Evolutionary conservation across 1,284 basidiomycete genomes (phyloP), one percentile per base, ranked within the genome.

Genomic region (Vanrija humicola): DNA sequence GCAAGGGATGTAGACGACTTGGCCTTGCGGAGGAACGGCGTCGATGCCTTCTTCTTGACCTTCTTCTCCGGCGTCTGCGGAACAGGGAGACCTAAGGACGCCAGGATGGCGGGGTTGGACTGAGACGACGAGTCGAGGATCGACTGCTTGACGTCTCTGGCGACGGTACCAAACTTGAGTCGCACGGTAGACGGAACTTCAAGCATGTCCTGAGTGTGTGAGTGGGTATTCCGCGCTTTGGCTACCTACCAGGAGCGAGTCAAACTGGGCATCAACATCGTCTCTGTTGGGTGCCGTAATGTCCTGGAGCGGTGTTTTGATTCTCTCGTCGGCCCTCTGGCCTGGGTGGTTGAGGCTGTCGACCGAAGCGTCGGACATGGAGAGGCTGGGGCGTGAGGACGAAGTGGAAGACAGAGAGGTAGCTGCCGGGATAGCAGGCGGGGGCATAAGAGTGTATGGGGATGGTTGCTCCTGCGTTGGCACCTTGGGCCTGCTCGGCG

Each of bases 111-210:
- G 9, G 71, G 65, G 56, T 75, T 73, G 45, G 66, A 67, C 6
- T 59, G 64, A 34, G 64, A 52, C n/a, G 67, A 65, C 10, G 69
- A 69, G 5, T 58, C 46, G n/a, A 75, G 64, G 29, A 75, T 73
- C 40, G 67, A 68, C 28, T 59, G 56, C 58, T 75, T 75, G 53
- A 75, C 70, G 40, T 69, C 68, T 25, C 58, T 53, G 9, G 68
- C 68, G 6, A 75, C 73, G 4, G 65, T 65, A 5, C 60, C 48
- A 52, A 75, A 73, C 53, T 73, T 75, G 45, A 66, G 57, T 47
- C 73, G 66, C 10, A 75, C 73, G 4, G 64, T 66, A 2, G 59
- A 59, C 5, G 73, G 66, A 7, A 75, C 68, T 55, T 75, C 69
- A 19, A 75, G 64, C 7, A 64, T 64, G 26, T 75, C 69, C 73